Percentiles rank a stretch among this genome's conserved stretches.
phyloP scores from a whole-genome alignment of 2,329 filamentous ascomycete genomes.

The Ophiostoma pallidulum region DNA sequence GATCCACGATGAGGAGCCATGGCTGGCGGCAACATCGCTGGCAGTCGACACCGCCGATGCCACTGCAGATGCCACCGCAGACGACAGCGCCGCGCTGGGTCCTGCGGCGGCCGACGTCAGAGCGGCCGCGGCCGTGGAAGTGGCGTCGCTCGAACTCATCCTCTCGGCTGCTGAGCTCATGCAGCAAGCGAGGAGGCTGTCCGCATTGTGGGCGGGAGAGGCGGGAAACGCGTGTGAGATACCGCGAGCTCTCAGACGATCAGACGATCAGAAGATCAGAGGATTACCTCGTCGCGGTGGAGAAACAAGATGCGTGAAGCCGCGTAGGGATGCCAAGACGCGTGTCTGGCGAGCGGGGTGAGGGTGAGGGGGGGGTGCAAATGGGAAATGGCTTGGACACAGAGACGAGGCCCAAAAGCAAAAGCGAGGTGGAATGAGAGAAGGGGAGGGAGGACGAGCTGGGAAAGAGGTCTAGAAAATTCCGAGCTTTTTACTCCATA shows the following conservation, averaged over 20 bases:
- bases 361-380: too few species aligned
- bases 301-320: not conserved
- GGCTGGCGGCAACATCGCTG: slow-evolving; percentile 27
- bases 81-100: slow-evolving; percentile 25
- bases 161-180: slow-evolving; percentile 14
- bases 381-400: too few species aligned
- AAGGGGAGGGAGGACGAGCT: not conserved
- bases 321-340: not conserved
- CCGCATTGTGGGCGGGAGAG: slow-evolving; percentile 12
- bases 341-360: too few species aligned
- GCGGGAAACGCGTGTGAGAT: not conserved
- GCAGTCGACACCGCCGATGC: slow-evolving; percentile 31
- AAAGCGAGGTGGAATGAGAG: not conserved
- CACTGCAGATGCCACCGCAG: too few species aligned
- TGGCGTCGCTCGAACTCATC: slow-evolving; percentile 10
- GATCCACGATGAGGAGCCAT: slow-evolving; percentile 44
- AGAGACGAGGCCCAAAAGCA: too few species aligned
- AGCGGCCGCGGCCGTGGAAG: slow-evolving; percentile 10
- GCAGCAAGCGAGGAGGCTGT: slow-evolving; percentile 6
- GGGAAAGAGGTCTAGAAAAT: slow-evolving; percentile 1
- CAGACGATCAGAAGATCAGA: too few species aligned
- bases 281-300: too few species aligned
- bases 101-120: slow-evolving; percentile 9
- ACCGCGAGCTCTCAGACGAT: not conserved
- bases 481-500: slow-evolving; percentile 2